Evolutionary conservation across 805 yeast genomes (phyloP), one percentile per base, ranked within the genome.

Genomic region (Kazachstania bromeliacearum): DNA sequence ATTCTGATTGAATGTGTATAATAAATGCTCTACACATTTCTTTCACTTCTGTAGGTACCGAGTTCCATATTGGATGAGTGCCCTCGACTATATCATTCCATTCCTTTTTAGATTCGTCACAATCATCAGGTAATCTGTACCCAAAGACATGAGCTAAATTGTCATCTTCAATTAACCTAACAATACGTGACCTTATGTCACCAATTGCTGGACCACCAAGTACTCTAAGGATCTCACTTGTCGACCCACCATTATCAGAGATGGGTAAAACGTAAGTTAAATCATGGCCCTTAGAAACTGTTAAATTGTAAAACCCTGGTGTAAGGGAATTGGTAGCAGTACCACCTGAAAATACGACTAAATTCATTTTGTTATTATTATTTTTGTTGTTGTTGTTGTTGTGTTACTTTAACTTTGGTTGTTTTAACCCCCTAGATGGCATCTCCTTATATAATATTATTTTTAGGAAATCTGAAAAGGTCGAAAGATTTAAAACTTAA

Each of bases 181-280:
- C 82, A 20, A 87, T 67, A 38, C 97, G 59, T 0, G 95, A 84
- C 33, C 96, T 63, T 2, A 88, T 68, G 53, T 88, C 97, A 2
- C 97, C 97, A 36, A 88, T 85, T 0, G 96, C 96, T 3, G 95
- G 95, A 0, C 97, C 96, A 2, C 95, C 95, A 13, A 88, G 66
- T 2, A 85, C 84, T 10, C 96, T 62, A 5, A 87, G 67, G 17
- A 88, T 71, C 58, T 88, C 96, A 19, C 94, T 79, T 0, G 96
- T 85, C 2, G 96, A 87, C 0, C 96, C 96, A 13, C 97, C 97
- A 53, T 88, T 88, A 56, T 88, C 97, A 33, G 84, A 76, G 12
- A 88, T 74, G 0, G 97, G 97, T 24, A 88, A 60, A 4, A 87
- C 69, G 46, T 81, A 87, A 6, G 55, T 47, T 28, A 53, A 27